These are phyloP conservation scores for Angomonas deanei DNA, from an alignment of 208 protist species.

Conservation along the genomic window DNA sequence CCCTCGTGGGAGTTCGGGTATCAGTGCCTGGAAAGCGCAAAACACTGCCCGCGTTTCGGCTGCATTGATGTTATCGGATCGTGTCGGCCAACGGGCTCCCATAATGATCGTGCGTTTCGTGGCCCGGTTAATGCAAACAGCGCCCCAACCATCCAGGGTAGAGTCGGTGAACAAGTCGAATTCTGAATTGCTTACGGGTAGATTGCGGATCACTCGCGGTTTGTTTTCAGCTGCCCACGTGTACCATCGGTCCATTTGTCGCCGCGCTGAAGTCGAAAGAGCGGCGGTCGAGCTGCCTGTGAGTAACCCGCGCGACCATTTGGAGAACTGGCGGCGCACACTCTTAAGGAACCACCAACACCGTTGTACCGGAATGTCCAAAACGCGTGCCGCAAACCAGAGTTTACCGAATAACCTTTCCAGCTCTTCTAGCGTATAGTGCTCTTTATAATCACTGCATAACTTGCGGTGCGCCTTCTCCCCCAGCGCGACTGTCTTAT, in stretches of 20 bases:
- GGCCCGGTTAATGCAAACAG: slow-evolving; percentile 11
- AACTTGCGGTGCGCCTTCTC: slow-evolving; percentile 11
- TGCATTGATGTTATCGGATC: slow-evolving; percentile 13
- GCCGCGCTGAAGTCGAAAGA: slow-evolving; percentile 2
- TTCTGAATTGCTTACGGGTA: neutral
- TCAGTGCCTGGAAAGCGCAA: slow-evolving; percentile 7
- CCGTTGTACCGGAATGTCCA: slow-evolving; percentile 1
- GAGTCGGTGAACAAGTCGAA: slow-evolving; percentile 20
- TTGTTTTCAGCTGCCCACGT: neutral
- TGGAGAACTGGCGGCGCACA: slow-evolving; percentile 1
- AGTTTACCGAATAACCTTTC: slow-evolving; percentile 13
- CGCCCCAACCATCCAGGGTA: slow-evolving; percentile 13
- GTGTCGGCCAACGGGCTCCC: slow-evolving; percentile 3
- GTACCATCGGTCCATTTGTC: slow-evolving; percentile 7
- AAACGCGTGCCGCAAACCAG: slow-evolving; percentile 14
- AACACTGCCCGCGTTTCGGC: slow-evolving; percentile 11
- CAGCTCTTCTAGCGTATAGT: slow-evolving; percentile 2
- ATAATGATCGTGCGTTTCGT: slow-evolving; percentile 8
- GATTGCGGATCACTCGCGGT: neutral
- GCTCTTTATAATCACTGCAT: neutral
- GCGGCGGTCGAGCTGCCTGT: neutral
- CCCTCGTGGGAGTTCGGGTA: neutral
- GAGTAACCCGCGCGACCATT: slow-evolving; percentile 9
- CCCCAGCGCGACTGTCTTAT: neutral
- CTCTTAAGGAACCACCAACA: slow-evolving; percentile 19